A percentile compares a stretch with the other conserved stretches of the same genome.
These are phyloP conservation scores for Scytalidium sp. DNA, from an alignment of 2,329 filamentous ascomycete genomes.

Conservation along the genomic window DNA sequence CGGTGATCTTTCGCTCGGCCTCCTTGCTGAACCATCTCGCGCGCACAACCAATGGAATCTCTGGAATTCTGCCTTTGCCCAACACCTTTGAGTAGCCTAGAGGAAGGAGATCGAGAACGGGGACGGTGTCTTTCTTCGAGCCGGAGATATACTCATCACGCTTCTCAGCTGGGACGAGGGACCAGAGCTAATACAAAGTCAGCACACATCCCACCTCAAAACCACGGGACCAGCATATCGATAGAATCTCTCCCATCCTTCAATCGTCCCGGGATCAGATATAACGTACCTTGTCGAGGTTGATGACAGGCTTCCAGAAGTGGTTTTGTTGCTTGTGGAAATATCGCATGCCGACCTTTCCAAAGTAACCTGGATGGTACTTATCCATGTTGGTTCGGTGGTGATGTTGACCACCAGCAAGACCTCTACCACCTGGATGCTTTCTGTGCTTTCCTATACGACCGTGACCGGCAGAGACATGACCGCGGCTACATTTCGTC, in stretches of 20 bases:
- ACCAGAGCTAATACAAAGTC: constrained; percentile 72
- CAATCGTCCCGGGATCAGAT: neutral
- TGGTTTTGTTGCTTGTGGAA: constrained; percentile 97
- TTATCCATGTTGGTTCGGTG: constrained; percentile 90
- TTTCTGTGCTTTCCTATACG: constrained; percentile 99
- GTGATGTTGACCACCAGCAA: constrained; percentile 99
- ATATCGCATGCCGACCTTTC: constrained; percentile 92
- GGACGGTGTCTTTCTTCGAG: constrained; percentile 82
- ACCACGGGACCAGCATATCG: neutral
- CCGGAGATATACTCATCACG: constrained; percentile 87
- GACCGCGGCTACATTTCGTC: constrained; percentile 68
- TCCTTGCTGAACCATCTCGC: constrained; percentile 94
- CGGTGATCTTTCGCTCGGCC: constrained; percentile 98
- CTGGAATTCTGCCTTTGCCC: constrained; percentile 94
- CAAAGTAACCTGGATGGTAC: constrained; percentile 99
- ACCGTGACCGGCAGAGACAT: constrained; percentile 98
- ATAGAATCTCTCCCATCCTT: neutral
- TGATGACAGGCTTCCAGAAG: constrained; percentile 98
- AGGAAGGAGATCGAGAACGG: constrained; percentile 95
- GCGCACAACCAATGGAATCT: constrained; percentile 90
- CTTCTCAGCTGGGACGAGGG: constrained; percentile 87
- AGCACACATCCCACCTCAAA: neutral
- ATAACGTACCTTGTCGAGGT: constrained; percentile 86
- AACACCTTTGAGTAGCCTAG: constrained; percentile 99
- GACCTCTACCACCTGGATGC: constrained; percentile 77